phyloP scores from a whole-genome alignment of 2,329 filamentous ascomycete species.

The Tolypocladium ophioglossoides region DNA sequence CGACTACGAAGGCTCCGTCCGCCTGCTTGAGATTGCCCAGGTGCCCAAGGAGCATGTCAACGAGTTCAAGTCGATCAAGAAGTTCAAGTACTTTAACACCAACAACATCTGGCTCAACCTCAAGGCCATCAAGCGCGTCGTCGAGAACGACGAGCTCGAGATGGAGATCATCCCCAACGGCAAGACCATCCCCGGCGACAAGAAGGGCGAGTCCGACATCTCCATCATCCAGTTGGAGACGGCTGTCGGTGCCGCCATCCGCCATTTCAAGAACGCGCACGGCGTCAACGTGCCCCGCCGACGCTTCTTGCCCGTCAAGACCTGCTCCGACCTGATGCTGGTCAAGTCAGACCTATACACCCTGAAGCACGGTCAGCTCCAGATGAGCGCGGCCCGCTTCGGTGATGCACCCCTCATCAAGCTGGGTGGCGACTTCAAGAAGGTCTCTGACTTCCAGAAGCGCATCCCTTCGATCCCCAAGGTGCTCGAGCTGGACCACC shows the following conservation, averaged over 20 bases:
- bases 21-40: conserved; percentile 96
- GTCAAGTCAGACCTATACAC: conserved; percentile 99
- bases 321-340: conserved; percentile 97
- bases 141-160: conserved; percentile 95
- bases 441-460: conserved; percentile 94
- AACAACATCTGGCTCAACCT: conserved; percentile 99
- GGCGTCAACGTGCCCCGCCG: conserved; percentile 97
- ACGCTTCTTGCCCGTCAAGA: conserved; percentile 99
- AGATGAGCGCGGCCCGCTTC: conserved; percentile 94
- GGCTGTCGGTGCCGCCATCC: conserved; percentile 94
- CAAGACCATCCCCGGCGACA: conserved; percentile 96
- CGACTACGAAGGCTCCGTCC: conserved; percentile 94
- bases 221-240: conserved; percentile 98
- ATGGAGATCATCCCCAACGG: conserved; percentile 99
- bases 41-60: conserved; percentile 99
- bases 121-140: conserved; percentile 93
- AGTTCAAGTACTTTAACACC: conserved; percentile 99
- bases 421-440: conserved; percentile 98
- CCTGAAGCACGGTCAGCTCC: conserved; percentile 93
- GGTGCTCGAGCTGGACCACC: conserved; percentile 85
- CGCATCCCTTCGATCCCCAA: conserved; percentile 80
- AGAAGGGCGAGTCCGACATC: conserved; percentile 98
- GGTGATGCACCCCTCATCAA: conserved; percentile 97
- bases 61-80: conserved; percentile 99
- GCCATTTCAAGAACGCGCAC: conserved; percentile 97